A percentile compares a stretch with the other conserved stretches of the same genome.
phyloP scores from a whole-genome alignment of 306 rosid species.

The Lablab purpureus region DNA sequence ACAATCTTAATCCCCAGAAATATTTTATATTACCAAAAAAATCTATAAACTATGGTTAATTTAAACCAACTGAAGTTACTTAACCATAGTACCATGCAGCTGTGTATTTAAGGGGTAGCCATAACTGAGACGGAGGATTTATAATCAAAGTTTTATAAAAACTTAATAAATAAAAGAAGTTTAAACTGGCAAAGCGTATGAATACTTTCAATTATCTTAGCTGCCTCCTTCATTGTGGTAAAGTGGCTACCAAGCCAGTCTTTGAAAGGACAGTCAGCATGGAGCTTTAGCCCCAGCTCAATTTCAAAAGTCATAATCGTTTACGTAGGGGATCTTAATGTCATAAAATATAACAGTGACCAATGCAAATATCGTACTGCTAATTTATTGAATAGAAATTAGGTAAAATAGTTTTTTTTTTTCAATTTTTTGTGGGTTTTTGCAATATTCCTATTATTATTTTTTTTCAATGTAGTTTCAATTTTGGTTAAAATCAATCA shows the following conservation, averaged over 20 bases:
- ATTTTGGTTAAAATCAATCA: too few species aligned
- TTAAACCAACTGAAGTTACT: slow-evolving; percentile 17
- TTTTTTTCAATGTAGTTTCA: too few species aligned
- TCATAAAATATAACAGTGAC: not conserved
- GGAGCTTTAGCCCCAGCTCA: slow-evolving; percentile 9
- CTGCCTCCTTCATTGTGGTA: not conserved
- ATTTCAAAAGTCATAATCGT: slow-evolving; percentile 31
- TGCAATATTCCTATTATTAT: too few species aligned
- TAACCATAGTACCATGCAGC: not conserved
- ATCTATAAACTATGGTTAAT: not conserved
- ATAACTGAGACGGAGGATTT: slow-evolving; percentile 7
- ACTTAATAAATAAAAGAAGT: not conserved
- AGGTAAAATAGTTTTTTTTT: too few species aligned
- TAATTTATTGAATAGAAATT: slow-evolving; percentile 17
- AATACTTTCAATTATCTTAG: not conserved
- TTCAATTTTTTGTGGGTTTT: too few species aligned
- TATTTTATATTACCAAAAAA: not conserved
- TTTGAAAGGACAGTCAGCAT: slow-evolving; percentile 7
- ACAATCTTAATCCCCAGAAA: slow-evolving; percentile 47
- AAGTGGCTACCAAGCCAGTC: not conserved
- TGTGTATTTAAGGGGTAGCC: slow-evolving; percentile 22
- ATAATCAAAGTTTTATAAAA: slow-evolving; percentile 17
- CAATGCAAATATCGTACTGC: slow-evolving; percentile 17
- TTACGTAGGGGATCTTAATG: not conserved
- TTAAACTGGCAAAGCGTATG: not conserved